phyloP scores from a whole-genome alignment of 2,329 filamentous ascomycete genomes.

The Byssochlamys sp. region DNA sequence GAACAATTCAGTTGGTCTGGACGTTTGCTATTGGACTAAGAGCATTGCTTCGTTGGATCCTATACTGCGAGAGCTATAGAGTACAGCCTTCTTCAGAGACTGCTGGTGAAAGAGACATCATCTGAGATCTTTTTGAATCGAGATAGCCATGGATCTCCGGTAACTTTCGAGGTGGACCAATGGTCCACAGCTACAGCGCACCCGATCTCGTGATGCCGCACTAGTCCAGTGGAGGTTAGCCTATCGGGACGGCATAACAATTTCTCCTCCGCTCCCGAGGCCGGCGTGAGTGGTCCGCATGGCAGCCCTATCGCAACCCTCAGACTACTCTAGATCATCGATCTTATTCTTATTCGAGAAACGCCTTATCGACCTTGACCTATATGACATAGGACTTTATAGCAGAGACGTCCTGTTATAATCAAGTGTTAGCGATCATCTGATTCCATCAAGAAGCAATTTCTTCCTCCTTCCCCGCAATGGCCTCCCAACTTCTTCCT shows the following conservation, averaged over 20 bases:
- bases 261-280: background rate
- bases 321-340: background rate
- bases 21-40: background rate
- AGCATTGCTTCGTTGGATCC: background rate
- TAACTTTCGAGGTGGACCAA: background rate
- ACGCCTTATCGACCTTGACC: background rate
- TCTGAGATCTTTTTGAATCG: background rate
- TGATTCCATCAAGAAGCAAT: conserved; percentile 1
- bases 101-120: background rate
- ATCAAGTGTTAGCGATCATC: background rate
- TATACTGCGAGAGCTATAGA: background rate
- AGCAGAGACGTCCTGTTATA: background rate
- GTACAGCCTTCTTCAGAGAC: background rate
- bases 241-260: background rate
- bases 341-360: background rate
- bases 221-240: background rate
- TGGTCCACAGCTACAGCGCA: background rate
- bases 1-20: background rate
- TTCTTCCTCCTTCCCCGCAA: conserved; percentile 23
- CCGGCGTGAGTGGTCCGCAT: background rate
- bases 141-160: background rate
- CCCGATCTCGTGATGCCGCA: background rate
- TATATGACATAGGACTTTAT: background rate
- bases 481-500: conserved; percentile 66
- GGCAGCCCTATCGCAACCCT: background rate